Evolutionary conservation across 2,329 filamentous ascomycete genomes (phyloP).

Genomic region (Ophiostoma triangulosporum): DNA sequence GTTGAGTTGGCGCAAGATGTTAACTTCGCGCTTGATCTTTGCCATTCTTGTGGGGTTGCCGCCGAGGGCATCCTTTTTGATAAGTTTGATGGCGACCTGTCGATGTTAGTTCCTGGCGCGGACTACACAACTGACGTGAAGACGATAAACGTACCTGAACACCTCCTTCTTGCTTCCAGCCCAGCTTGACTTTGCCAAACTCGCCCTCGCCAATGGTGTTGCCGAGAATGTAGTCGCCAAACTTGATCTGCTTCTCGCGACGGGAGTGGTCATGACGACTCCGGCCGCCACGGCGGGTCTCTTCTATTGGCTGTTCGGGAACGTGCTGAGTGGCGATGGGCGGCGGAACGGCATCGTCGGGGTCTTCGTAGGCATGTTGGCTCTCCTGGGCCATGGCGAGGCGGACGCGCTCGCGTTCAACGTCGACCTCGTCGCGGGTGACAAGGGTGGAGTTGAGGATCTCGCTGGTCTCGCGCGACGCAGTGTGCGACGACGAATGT

Average conservation of each 20-base stretch:
- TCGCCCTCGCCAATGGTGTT: conserved; percentile 96
- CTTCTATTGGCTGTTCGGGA: conserved; percentile 20
- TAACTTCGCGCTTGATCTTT: conserved; percentile 95
- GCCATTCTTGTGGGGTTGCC: conserved; percentile 78
- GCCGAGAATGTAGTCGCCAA: conserved; percentile 90
- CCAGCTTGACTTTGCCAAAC: conserved; percentile 96
- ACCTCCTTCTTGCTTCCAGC: conserved; percentile 91
- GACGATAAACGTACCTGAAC: conserved; percentile 48
- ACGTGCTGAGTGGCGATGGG: conserved; percentile 25
- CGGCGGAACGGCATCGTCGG: conserved; percentile 32
- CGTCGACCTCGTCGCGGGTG: conserved; percentile 60
- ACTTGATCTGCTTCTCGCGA: conserved; percentile 65
- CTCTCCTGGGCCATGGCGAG: conserved; percentile 45
- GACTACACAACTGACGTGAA: no score
- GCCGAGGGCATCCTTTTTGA: conserved; percentile 80
- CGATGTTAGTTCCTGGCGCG: neutral
- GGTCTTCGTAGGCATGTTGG: conserved; percentile 24
- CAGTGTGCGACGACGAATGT: conserved; percentile 41
- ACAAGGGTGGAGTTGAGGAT: conserved; percentile 66
- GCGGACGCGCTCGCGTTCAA: conserved; percentile 57
- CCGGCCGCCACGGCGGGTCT: conserved; percentile 35
- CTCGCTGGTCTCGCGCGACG: conserved; percentile 64
- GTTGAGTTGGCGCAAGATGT: conserved; percentile 71
- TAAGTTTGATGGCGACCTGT: conserved; percentile 92
- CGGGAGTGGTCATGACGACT: conserved; percentile 48